Evolutionary conservation across 352 stramenopile species (phyloP).

Genomic region (Pythium vanterpoolii): DNA sequence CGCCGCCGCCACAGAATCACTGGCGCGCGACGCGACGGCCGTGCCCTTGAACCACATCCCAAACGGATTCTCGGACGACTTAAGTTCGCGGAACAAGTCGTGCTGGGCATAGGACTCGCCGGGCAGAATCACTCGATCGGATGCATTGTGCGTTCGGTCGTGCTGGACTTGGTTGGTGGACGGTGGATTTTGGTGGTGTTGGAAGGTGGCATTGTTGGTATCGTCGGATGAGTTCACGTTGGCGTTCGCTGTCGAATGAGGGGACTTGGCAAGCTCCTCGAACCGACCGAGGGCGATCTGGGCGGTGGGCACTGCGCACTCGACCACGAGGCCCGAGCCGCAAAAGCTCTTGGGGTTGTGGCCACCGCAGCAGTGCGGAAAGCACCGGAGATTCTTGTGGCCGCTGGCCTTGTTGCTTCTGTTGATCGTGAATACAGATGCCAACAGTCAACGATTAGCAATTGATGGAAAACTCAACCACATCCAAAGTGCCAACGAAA

Average conservation of each 20-base stretch:
- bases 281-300: constrained; percentile 69
- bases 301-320: constrained; percentile 52
- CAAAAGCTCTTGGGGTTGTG: constrained; percentile 87
- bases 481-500: background rate
- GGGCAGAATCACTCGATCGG: constrained; percentile 28
- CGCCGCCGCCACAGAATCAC: no score
- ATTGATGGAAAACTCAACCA: background rate
- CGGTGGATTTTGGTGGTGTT: constrained; percentile 24
- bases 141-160: background rate
- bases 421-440: background rate
- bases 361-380: constrained; percentile 78
- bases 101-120: constrained; percentile 50
- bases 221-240: background rate
- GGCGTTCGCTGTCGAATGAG: background rate
- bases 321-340: constrained; percentile 70
- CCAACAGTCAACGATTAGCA: background rate
- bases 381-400: constrained; percentile 83
- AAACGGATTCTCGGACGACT: constrained; percentile 75
- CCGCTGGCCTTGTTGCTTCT: constrained; percentile 86
- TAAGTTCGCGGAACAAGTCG: constrained; percentile 70
- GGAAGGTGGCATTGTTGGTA: background rate
- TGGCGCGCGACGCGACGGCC: constrained; percentile 25
- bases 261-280: constrained; percentile 39
- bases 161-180: constrained; percentile 3
- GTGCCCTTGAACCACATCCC: constrained; percentile 67